phyloP scores from a whole-genome alignment of 139 green algal species.

The Volvox africanus region DNA sequence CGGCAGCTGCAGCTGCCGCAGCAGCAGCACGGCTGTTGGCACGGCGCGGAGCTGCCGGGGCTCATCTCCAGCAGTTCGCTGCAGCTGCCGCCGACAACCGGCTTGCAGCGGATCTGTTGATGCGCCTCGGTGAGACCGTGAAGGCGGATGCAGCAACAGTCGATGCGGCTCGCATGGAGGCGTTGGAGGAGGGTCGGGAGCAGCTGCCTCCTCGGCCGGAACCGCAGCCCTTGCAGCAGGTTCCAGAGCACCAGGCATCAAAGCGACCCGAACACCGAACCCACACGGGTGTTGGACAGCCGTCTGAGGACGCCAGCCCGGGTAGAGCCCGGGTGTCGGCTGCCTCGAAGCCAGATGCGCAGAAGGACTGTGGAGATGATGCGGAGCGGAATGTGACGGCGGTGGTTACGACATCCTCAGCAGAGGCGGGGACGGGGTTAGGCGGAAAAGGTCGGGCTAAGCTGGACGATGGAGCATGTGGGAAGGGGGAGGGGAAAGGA shows the following conservation, averaged over 20 bases:
- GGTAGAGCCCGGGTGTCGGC: too few relatives aligned
- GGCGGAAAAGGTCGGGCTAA: too few relatives aligned
- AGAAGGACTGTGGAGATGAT: too few relatives aligned
- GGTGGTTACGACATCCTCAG: too few relatives aligned
- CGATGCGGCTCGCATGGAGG: conserved; percentile 18
- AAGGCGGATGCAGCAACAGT: conserved; percentile 24
- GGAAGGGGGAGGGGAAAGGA: too few relatives aligned
- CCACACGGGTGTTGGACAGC: too few relatives aligned
- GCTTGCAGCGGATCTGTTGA: conserved; percentile 9
- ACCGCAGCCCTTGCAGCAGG: background rate
- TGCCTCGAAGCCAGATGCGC: too few relatives aligned
- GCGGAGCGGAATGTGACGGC: too few relatives aligned
- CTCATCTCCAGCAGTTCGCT: conserved; percentile 18
- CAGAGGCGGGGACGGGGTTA: too few relatives aligned
- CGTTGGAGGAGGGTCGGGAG: conserved; percentile 38
- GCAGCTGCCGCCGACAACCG: conserved; percentile 2
- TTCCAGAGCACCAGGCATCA: background rate
- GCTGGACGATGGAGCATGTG: too few relatives aligned
- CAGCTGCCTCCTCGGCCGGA: background rate
- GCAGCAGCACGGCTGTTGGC: conserved; percentile 23
- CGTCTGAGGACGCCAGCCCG: too few relatives aligned
- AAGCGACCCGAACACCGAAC: background rate
- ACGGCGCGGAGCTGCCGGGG: conserved; percentile 18
- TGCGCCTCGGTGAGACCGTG: background rate
- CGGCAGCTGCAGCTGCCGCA: background rate